phyloP scores from a whole-genome alignment of 2,329 filamentous ascomycete genomes.

The Trichoderma oligosporum region DNA sequence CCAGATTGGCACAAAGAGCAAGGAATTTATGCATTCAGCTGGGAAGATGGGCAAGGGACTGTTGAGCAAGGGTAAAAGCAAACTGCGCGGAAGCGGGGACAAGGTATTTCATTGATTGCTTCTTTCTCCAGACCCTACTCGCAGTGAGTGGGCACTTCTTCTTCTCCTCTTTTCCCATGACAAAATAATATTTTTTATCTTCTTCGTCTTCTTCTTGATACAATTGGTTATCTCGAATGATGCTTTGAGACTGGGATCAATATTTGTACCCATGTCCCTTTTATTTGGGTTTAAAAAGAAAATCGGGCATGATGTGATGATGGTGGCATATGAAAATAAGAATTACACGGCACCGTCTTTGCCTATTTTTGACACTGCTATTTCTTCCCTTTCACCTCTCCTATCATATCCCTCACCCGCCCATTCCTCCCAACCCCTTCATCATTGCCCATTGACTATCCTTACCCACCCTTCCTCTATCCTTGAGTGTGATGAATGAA shows the following conservation, averaged over 20 bases:
- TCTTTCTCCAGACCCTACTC: slow-evolving; percentile 29
- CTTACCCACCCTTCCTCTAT: background rate
- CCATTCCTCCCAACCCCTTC: slow-evolving; percentile 3
- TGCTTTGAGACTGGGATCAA: slow-evolving; percentile 25
- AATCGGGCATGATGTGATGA: slow-evolving; percentile 33
- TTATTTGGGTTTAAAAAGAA: slow-evolving; percentile 29
- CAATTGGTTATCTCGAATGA: slow-evolving; percentile 21
- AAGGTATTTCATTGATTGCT: slow-evolving; percentile 77
- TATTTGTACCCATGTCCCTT: slow-evolving; percentile 26
- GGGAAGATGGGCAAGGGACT: slow-evolving; percentile 88
- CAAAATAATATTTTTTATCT: slow-evolving; percentile 24
- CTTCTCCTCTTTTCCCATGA: slow-evolving; percentile 26
- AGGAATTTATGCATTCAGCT: slow-evolving; percentile 81
- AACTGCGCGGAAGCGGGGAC: slow-evolving; percentile 69
- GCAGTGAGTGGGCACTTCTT: slow-evolving; percentile 23
- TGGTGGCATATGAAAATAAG: slow-evolving; percentile 40
- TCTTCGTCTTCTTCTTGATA: slow-evolving; percentile 16
- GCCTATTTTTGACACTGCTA: slow-evolving; percentile 13
- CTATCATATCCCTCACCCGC: background rate
- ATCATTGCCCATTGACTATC: background rate
- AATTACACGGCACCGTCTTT: slow-evolving; percentile 37
- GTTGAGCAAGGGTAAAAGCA: slow-evolving; percentile 85
- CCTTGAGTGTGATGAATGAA: slow-evolving; percentile 25
- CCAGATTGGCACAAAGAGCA: slow-evolving; percentile 76
- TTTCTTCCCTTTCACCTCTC: background rate